A percentile compares a stretch with the other conserved stretches of the same genome.
Evolutionary conservation across 768 basidiomycete species (phyloP).

Genomic region (Termitomyces sp.): DNA sequence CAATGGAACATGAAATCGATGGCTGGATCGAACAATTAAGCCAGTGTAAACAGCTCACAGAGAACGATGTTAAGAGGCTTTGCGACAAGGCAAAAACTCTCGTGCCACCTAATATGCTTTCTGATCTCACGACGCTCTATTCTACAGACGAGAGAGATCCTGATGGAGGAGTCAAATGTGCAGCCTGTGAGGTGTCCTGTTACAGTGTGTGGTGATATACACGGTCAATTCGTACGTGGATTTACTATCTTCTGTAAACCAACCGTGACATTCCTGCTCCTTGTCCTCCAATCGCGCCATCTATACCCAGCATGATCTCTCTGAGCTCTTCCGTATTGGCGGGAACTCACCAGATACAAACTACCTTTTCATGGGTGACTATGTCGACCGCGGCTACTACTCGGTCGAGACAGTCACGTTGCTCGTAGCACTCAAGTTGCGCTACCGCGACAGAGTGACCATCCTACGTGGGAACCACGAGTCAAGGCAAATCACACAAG

Average conservation of each 20-base stretch:
- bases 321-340: conserved; percentile 97
- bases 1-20: conserved; percentile 81
- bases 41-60: conserved; percentile 95
- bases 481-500: conserved; percentile 98
- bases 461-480: conserved; percentile 99
- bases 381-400: conserved; percentile 98
- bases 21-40: conserved; percentile 95
- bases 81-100: conserved; percentile 84
- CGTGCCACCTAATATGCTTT: conserved; percentile 9
- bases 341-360: conserved; percentile 99
- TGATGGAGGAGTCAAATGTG: conserved; percentile 99
- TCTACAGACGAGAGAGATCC: conserved; percentile 86
- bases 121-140: conserved; percentile 18
- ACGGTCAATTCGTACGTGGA: conserved; percentile 95
- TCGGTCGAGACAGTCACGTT: conserved; percentile 98
- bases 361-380: conserved; percentile 99
- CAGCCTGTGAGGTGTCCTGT: conserved; percentile 98
- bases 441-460: conserved; percentile 97
- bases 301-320: conserved; percentile 86
- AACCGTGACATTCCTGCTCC: conserved; percentile 10
- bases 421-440: conserved; percentile 93
- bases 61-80: conserved; percentile 92
- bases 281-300: conserved; percentile 8
- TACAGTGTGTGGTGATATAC: conserved; percentile 99
- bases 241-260: conserved; percentile 15